Conservation (phyloP, 2,329 filamentous ascomycete genomes). For the Fusarium veterinarium region DNA sequence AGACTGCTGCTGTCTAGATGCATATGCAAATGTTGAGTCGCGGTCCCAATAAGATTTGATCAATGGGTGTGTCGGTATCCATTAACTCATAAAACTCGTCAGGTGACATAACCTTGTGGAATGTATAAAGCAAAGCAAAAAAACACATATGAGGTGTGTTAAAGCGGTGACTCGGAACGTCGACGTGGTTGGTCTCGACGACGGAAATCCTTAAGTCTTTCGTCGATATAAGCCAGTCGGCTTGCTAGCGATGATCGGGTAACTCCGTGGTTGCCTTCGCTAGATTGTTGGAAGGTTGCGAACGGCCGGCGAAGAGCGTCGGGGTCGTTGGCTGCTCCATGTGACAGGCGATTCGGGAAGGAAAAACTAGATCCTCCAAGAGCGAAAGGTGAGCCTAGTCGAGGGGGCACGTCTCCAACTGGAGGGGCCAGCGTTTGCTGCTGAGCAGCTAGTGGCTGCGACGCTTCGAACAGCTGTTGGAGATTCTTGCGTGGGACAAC, state of each 20-base stretch:
- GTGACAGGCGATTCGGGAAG: slow-evolving; percentile 68
- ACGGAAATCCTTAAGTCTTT: slow-evolving; percentile 66
- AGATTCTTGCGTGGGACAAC: slow-evolving; percentile 57
- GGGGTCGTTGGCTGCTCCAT: slow-evolving; percentile 58
- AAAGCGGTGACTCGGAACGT: slow-evolving; percentile 64
- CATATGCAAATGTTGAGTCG: slow-evolving; percentile 39
- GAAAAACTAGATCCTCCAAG: slow-evolving; percentile 65
- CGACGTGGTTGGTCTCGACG: slow-evolving; percentile 55
- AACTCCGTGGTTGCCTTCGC: slow-evolving; percentile 49
- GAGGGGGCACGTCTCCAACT: slow-evolving; percentile 53
- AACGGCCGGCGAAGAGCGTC: slow-evolving; percentile 63
- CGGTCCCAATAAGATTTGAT: slow-evolving; percentile 30
- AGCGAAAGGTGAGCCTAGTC: slow-evolving; percentile 70
- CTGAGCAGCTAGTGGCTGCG: slow-evolving; percentile 35
- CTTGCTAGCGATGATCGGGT: slow-evolving; percentile 59
- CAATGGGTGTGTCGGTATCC: slow-evolving; percentile 32
- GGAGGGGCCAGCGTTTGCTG: slow-evolving; percentile 45
- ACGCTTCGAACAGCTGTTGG: slow-evolving; percentile 54
- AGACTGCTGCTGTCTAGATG: slow-evolving; percentile 43
- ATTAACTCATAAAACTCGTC: slow-evolving; percentile 43
- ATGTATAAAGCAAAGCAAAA: slow-evolving; percentile 39
- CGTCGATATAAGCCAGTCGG: slow-evolving; percentile 68
- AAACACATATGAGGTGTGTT: slow-evolving; percentile 38
- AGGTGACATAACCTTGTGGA: slow-evolving; percentile 35
- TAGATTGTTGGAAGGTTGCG: slow-evolving; percentile 66